phyloP scores from a whole-genome alignment of 208 protist genomes.

The Kentomonas sorsogonicus region DNA sequence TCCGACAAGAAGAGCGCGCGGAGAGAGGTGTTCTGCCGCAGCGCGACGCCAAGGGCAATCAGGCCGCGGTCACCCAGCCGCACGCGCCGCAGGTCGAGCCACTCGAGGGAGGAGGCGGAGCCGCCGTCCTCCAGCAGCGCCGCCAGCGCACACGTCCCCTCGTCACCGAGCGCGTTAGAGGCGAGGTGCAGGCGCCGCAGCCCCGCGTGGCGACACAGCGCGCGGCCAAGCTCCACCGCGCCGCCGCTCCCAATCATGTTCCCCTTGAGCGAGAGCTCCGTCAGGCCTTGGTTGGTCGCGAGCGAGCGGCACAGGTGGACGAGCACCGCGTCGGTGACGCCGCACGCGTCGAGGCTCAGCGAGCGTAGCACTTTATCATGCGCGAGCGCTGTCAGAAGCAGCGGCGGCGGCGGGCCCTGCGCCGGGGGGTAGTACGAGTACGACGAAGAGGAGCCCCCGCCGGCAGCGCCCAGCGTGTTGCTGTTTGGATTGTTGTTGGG shows the following conservation, averaged over 20 bases:
- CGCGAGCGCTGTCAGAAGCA: slow-evolving; percentile 29
- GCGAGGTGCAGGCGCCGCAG: slow-evolving; percentile 56
- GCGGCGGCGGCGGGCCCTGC: background rate
- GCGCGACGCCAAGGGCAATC: slow-evolving; percentile 76
- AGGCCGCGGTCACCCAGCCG: slow-evolving; percentile 77
- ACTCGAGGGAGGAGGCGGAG: slow-evolving; percentile 26
- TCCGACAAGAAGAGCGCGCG: slow-evolving; percentile 53
- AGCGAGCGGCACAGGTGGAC: slow-evolving; percentile 60
- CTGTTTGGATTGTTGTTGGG: too few species aligned
- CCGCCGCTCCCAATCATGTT: slow-evolving; percentile 56
- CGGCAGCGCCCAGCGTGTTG: too few species aligned
- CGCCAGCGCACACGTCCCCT: slow-evolving; percentile 76
- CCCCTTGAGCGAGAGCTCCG: slow-evolving; percentile 43
- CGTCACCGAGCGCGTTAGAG: slow-evolving; percentile 65
- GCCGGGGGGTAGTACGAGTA: background rate
- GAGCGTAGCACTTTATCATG: slow-evolving; percentile 46
- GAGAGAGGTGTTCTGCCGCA: slow-evolving; percentile 61
- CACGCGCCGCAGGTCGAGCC: slow-evolving; percentile 60
- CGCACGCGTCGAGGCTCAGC: slow-evolving; percentile 54
- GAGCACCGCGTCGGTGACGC: slow-evolving; percentile 48
- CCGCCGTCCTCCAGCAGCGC: slow-evolving; percentile 37
- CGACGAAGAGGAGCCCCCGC: background rate
- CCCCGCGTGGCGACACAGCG: slow-evolving; percentile 50
- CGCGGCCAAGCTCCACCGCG: slow-evolving; percentile 49
- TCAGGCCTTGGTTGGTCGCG: slow-evolving; percentile 40